A percentile compares a stretch with the other conserved stretches of the same genome.
Conservation (phyloP, 2,329 filamentous ascomycete genomes). For the Trichoderma koningiopsis region DNA sequence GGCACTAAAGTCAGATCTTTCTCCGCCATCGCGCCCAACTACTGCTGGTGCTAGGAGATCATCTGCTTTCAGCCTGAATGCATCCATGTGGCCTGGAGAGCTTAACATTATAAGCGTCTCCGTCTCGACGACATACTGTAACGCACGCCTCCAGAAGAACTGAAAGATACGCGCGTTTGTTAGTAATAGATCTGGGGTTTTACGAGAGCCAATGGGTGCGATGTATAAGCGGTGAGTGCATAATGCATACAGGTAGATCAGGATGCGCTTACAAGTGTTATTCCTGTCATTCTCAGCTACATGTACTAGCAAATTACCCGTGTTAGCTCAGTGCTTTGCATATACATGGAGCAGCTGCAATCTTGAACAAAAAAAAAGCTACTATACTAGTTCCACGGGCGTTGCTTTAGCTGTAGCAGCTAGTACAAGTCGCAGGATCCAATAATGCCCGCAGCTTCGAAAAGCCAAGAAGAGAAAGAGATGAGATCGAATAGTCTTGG, state of each 20-base stretch:
- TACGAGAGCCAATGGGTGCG: background rate
- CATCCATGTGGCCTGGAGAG: background rate
- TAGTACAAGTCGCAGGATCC: background rate
- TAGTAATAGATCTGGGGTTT: too few relatives aligned
- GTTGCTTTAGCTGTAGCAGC: background rate
- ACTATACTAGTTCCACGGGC: background rate
- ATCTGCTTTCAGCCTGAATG: background rate
- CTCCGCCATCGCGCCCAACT: background rate
- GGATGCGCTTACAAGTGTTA: background rate
- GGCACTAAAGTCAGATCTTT: background rate
- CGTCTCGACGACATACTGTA: background rate
- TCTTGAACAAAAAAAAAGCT: background rate
- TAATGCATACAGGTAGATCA: background rate
- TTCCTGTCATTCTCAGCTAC: background rate
- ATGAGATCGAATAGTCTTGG: background rate
- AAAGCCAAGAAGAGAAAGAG: background rate
- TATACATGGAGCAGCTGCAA: background rate
- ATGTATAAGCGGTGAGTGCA: background rate
- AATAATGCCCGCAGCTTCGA: background rate
- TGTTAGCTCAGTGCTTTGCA: too few relatives aligned
- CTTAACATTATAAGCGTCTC: slow-evolving; percentile 14
- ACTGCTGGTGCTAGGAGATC: background rate
- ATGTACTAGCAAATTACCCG: background rate
- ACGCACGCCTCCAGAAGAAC: too few relatives aligned
- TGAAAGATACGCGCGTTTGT: too few relatives aligned